These are phyloP conservation scores for Posidonia oceanica DNA, from an alignment of 116 monocot genomes.

Conservation along the genomic window DNA sequence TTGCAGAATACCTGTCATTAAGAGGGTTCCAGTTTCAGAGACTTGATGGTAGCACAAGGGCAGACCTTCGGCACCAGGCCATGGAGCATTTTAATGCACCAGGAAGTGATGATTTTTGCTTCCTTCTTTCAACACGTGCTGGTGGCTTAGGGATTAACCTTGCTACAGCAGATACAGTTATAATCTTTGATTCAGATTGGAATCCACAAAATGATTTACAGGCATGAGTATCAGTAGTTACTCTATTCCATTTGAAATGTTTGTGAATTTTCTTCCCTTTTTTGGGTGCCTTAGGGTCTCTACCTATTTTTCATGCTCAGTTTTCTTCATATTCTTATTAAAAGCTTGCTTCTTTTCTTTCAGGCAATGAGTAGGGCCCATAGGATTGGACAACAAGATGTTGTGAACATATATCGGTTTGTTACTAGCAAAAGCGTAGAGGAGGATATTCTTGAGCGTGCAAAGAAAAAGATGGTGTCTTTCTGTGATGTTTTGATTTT, in stretches of 20 bases:
- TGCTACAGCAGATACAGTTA: slow-evolving; percentile 98
- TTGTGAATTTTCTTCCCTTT: not conserved
- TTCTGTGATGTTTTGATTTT: not conserved
- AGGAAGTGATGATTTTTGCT: slow-evolving; percentile 97
- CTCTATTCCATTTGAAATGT: not conserved
- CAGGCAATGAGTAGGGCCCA: slow-evolving; percentile 99
- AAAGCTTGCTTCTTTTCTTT: slow-evolving; percentile 1
- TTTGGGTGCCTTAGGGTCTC: too few species aligned
- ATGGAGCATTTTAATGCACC: slow-evolving; percentile 99
- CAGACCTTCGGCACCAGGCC: slow-evolving; percentile 93
- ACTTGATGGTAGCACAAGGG: slow-evolving; percentile 96
- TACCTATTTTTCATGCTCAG: too few species aligned
- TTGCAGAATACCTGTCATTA: slow-evolving; percentile 86
- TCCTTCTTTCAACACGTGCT: slow-evolving; percentile 95
- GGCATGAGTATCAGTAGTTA: slow-evolving; percentile 19
- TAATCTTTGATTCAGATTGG: slow-evolving; percentile 99
- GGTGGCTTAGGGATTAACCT: slow-evolving; percentile 98
- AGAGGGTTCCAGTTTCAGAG: slow-evolving; percentile 97
- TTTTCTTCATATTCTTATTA: not conserved
- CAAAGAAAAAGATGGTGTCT: slow-evolving; percentile 95
- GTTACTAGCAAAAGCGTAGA: slow-evolving; percentile 98
- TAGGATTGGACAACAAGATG: slow-evolving; percentile 96
- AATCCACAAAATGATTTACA: slow-evolving; percentile 99
- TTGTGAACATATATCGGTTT: slow-evolving; percentile 95
- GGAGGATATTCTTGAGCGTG: slow-evolving; percentile 97